Conservation (phyloP, 2,329 filamentous ascomycete genomes). For the Celoporthe dispersa region DNA sequence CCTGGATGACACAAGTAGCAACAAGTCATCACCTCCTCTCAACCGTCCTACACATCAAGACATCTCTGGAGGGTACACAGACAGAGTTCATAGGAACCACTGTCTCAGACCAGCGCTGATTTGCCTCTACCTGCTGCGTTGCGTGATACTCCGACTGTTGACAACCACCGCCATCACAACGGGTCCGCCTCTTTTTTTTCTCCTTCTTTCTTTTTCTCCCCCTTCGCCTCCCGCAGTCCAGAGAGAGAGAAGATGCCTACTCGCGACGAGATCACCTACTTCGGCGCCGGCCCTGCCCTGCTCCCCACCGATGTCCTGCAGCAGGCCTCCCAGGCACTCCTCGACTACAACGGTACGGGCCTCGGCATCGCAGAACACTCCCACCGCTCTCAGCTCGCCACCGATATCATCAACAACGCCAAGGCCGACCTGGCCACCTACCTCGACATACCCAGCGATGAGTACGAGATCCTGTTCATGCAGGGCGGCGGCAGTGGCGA, state of each 20-base stretch:
- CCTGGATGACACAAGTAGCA: slow-evolving; percentile 3
- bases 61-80: background rate
- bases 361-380: slow-evolving; percentile 89
- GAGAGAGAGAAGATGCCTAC: slow-evolving; percentile 66
- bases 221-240: background rate
- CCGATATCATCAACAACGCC: slow-evolving; percentile 76
- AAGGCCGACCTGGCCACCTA: slow-evolving; percentile 74
- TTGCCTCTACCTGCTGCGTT: background rate
- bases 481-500: slow-evolving; percentile 84
- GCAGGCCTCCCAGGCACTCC: slow-evolving; percentile 73
- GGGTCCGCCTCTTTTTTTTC: background rate
- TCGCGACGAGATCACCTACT: slow-evolving; percentile 79
- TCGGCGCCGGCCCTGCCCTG: slow-evolving; percentile 87
- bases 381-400: slow-evolving; percentile 80
- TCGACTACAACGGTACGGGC: slow-evolving; percentile 82
- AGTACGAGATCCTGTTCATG: slow-evolving; percentile 89
- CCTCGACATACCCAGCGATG: slow-evolving; percentile 76
- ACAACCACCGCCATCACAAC: too few species aligned
- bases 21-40: background rate
- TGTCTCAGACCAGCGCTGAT: background rate
- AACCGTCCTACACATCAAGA: background rate
- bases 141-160: background rate
- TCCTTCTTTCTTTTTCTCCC: background rate
- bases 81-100: background rate
- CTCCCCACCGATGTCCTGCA: slow-evolving; percentile 83